Conservation (phyloP, 352 stramenopile genomes). For the Pelagophyceae sp. region DNA sequence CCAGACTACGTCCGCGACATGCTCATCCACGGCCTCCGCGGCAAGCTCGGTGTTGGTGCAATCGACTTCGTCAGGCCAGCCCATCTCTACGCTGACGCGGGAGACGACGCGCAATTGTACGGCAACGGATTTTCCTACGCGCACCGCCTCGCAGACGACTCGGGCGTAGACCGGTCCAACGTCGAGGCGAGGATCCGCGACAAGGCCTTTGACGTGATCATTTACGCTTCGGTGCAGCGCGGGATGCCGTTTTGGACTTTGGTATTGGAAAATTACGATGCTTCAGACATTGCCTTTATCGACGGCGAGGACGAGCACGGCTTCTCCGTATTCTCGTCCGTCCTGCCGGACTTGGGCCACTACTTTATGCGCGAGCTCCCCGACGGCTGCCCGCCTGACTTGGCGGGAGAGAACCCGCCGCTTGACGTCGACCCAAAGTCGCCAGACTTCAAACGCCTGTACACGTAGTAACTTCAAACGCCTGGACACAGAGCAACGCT, state of each 20-base stretch:
- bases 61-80: conserved; percentile 20
- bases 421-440: too few relatives aligned
- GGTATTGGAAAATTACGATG: conserved; percentile 12
- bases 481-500: too few relatives aligned
- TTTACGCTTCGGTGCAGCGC: conserved; percentile 23
- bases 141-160: neutral
- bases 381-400: conserved; percentile 17
- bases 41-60: neutral
- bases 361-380: conserved; percentile 28
- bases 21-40: conserved; percentile 21
- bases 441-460: too few relatives aligned
- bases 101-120: neutral
- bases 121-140: conserved; percentile 22
- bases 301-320: conserved; percentile 28
- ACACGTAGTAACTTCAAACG: too few relatives aligned
- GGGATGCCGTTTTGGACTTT: conserved; percentile 21
- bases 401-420: too few relatives aligned
- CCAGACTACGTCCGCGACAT: conserved; percentile 24
- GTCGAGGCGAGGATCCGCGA: neutral
- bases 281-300: conserved; percentile 22
- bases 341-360: neutral
- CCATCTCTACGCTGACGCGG: conserved; percentile 8
- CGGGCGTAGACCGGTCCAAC: conserved; percentile 1
- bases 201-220: conserved; percentile 21
- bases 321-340: neutral